phyloP scores from a whole-genome alignment of 2,329 filamentous ascomycete genomes.

The Aspergillus aculeatinus region DNA sequence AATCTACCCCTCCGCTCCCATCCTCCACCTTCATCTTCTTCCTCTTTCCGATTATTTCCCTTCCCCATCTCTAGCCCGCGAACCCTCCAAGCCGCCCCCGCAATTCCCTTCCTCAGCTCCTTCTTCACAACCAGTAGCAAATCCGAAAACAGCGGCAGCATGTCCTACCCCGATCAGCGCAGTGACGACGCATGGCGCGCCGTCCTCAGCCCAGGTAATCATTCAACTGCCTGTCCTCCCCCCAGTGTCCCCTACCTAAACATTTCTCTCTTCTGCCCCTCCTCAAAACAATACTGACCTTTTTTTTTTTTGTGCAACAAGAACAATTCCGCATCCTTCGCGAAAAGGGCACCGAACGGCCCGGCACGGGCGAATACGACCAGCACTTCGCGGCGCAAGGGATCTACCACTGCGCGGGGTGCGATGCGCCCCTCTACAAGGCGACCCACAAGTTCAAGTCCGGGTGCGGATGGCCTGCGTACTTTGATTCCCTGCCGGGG shows the following conservation, averaged over 20 bases:
- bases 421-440: conserved; percentile 84
- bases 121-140: conserved; percentile 67
- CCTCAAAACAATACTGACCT: no score
- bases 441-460: conserved; percentile 94
- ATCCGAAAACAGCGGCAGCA: conserved; percentile 39
- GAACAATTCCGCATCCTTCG: conserved; percentile 95
- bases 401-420: conserved; percentile 84
- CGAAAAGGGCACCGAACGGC: conserved; percentile 83
- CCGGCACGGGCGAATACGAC: conserved; percentile 79
- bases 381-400: conserved; percentile 76
- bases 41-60: conserved; percentile 15
- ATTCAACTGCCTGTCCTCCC: not conserved
- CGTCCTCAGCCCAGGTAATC: conserved; percentile 67
- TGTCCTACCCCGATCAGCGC: conserved; percentile 75
- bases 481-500: conserved; percentile 91
- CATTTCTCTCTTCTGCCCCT: not conserved
- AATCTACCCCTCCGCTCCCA: conserved; percentile 19
- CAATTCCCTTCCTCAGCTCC: conserved; percentile 73
- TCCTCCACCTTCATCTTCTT: conserved; percentile 12
- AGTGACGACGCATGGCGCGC: conserved; percentile 84
- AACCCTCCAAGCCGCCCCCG: conserved; percentile 65
- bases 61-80: conserved; percentile 34
- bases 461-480: conserved; percentile 96
- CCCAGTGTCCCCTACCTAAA: conserved; percentile 39
- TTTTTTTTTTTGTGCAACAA: conserved; percentile 36